Evolutionary conservation across 805 yeast species (phyloP), one percentile per base, ranked within the genome.

Genomic region (Pichia rugopelliculosa): DNA sequence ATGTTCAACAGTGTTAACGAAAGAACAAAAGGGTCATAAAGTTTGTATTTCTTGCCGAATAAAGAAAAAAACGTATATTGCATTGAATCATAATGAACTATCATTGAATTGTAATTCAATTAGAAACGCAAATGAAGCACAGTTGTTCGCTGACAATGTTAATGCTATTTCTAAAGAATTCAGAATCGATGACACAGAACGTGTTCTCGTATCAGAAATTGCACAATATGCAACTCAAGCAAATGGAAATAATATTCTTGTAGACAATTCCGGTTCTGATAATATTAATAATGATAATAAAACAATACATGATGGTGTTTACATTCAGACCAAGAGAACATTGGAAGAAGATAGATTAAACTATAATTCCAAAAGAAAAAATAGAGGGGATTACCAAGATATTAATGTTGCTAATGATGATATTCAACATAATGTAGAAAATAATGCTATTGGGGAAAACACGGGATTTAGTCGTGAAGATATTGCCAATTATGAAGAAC

Each of bases 11-110:
- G 65, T 70, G 0, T 60, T 80, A 50, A 64, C 59, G n/a, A 67
- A 69, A 0, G 68, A 60, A 3, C 82, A 76, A 53, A 76, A 73
- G 25, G 73, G 72, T 38, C 78, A 74, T 56, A 81, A 81, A 60
- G 81, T 79, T 18, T 81, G 87, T 58, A 46, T 56, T 10, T 58
- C 56, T 25, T 81, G 87, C 58, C 69, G 87, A 40, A 69, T 66
- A 52, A 65, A 78, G 56, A 76, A 79, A 68, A 78, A 74, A 65
- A 69, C 23, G 12, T 15, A 17, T 4, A 13, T 6, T 22, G 17
- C 26, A 12, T 11, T 33, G 0, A 17, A 21, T 27, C 34, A 22
- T 5, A 10, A 4, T n/a, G 38, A 43, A 10, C 11, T 41, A 20
- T 1, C 27, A 9, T 36, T 34, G 10, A n/a, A 22, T 23, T 42